Evolutionary conservation across 805 yeast genomes (phyloP).

Genomic region (Tetrapisispora namnaoensis): DNA sequence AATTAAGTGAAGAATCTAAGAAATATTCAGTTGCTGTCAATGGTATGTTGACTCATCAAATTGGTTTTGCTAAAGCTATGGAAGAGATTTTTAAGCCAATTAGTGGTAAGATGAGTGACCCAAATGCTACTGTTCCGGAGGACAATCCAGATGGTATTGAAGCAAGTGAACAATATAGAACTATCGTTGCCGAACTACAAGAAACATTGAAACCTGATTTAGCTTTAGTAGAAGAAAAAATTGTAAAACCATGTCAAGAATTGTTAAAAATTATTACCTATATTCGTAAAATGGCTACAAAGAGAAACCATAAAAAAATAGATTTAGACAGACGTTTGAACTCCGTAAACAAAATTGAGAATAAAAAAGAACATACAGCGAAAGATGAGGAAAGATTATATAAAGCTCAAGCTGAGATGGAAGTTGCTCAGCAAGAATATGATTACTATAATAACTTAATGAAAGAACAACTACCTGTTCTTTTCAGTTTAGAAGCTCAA

Average conservation of each 20-base stretch:
- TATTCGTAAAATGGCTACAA: conserved; percentile 87
- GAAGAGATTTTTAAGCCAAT: conserved; percentile 96
- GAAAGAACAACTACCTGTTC: conserved; percentile 77
- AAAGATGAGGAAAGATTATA: conserved; percentile 90
- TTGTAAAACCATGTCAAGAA: conserved; percentile 88
- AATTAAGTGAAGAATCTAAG: conserved; percentile 79
- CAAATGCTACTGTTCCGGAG: conserved; percentile 74
- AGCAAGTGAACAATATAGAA: conserved; percentile 88
- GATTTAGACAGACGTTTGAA: conserved; percentile 83
- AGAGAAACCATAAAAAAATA: conserved; percentile 90
- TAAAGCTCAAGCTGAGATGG: conserved; percentile 80
- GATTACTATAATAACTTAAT: conserved; percentile 93
- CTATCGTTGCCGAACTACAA: conserved; percentile 77
- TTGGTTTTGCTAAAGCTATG: conserved; percentile 90
- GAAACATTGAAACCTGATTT: conserved; percentile 83
- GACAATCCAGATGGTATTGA: conserved; percentile 95
- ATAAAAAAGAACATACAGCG: conserved; percentile 70
- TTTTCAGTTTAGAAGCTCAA: conserved; percentile 82
- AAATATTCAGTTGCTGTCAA: conserved; percentile 86
- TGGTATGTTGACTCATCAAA: conserved; percentile 87
- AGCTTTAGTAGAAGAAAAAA: conserved; percentile 81
- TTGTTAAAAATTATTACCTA: conserved; percentile 68
- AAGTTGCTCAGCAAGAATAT: conserved; percentile 88
- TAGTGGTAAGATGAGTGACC: conserved; percentile 85
- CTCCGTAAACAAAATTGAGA: conserved; percentile 60